phyloP scores from a whole-genome alignment of 345 rosid genomes.

The Streptanthus diversifolius region DNA sequence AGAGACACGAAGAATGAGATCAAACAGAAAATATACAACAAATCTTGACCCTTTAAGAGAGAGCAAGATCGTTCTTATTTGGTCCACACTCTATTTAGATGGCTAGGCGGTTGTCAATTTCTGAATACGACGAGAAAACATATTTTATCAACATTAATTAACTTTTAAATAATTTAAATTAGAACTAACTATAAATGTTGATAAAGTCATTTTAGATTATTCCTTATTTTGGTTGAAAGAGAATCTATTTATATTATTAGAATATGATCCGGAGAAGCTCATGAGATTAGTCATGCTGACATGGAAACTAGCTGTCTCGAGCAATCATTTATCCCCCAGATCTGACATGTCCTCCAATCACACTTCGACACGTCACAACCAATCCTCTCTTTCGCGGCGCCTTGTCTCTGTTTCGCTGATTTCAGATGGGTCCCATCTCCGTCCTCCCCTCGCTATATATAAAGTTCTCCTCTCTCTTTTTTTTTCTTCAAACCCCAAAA shows the following conservation, averaged over 20 bases:
- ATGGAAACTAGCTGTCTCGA: conserved; percentile 45
- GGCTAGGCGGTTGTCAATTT: too few species aligned
- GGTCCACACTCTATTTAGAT: too few species aligned
- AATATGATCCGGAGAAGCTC: background rate
- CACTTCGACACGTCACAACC: conserved; percentile 28
- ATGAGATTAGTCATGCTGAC: conserved; percentile 40
- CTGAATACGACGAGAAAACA: too few species aligned
- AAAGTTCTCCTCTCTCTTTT: background rate
- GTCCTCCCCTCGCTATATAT: conserved; percentile 6
- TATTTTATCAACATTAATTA: too few species aligned
- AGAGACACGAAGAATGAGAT: too few species aligned
- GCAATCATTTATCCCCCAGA: conserved; percentile 14
- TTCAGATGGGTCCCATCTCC: conserved; percentile 28
- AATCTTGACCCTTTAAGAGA: too few species aligned
- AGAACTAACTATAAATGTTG: too few species aligned
- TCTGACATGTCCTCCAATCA: conserved; percentile 17
- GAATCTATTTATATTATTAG: conserved; percentile 8
- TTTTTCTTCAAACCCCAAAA: background rate
- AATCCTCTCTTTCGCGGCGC: conserved; percentile 42
- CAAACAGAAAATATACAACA: too few species aligned
- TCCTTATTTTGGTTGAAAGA: background rate
- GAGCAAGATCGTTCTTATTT: too few species aligned
- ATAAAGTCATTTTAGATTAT: conserved; percentile 10
- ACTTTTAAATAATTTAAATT: too few species aligned
- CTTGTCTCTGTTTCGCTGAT: conserved; percentile 46